These are phyloP conservation scores for Vinca minor DNA, from an alignment of 257 asterid genomes.

Conservation along the genomic window DNA sequence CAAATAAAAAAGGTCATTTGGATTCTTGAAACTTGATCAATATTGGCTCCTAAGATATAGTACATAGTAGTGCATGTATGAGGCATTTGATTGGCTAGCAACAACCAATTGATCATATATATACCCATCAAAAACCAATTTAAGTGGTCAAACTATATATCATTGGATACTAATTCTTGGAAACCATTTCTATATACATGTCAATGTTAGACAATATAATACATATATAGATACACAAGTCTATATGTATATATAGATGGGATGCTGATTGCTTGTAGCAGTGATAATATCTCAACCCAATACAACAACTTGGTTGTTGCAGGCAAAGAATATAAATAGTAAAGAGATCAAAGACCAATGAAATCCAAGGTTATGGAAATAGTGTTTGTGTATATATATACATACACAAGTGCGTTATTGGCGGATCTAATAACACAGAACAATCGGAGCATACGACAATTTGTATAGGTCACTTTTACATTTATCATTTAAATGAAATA, in stretches of 20 bases:
- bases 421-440: too few species aligned
- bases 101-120: not conserved
- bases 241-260: not conserved
- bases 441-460: too few species aligned
- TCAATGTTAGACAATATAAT: not conserved
- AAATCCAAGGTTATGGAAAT: not conserved
- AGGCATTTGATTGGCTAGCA: slow-evolving; percentile 8
- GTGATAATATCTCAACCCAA: not conserved
- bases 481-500: too few species aligned
- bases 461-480: too few species aligned
- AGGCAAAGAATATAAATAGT: not conserved
- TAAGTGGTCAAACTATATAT: not conserved
- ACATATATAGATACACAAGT: not conserved
- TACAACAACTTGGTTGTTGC: not conserved
- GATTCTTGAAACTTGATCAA: not conserved
- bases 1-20: not conserved
- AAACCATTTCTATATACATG: not conserved
- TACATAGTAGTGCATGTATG: not conserved
- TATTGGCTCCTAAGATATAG: not conserved
- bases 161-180: not conserved
- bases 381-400: not conserved
- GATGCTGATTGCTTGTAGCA: not conserved
- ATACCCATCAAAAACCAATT: not conserved
- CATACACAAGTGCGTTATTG: too few species aligned
- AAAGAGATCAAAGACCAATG: not conserved